Evolutionary conservation across 768 basidiomycete species (phyloP), one percentile per base, ranked within the genome.

Genomic region (Favolaschia claudopus): DNA sequence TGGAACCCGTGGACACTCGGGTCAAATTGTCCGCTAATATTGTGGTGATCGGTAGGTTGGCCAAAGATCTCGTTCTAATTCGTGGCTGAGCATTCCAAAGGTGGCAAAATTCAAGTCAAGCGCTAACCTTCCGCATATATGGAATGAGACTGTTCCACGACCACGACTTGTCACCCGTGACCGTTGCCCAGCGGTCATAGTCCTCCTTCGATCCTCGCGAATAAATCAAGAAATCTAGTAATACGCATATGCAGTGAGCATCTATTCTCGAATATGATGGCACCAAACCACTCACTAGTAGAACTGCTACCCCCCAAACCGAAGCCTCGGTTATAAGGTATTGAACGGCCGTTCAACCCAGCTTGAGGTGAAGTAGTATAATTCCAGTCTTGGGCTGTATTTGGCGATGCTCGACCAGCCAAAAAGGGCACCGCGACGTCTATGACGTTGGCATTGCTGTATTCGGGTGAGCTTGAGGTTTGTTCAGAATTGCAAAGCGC

Each of bases 1-100:
- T 28, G 31, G 31, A 45, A 61, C 22, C 70, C 67, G 37, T 76
- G 75, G 12, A 65, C 58, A 6, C 44, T 22, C 5, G 73, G 72
- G 43, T 67, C 46, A 39, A 68, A 64, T 45, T 74, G 61, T 20
- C 66, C 69, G 2, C 66, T 55, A 27, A 62, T 70, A 53, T 74
- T 67, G 57, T 73, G 75, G 39, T 60, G 22, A 45, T 76, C 74
- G 5, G 58, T 66, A 12, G 75, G 76, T 24, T 60, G 53, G 3
- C 55, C 57, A 25, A 67, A 66, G 6, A 40, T 43, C 52, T 76
- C 76, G 43, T 64, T 67, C 74, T 76, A n/a, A 6, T 13, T n/a
- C 14, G 7, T 25, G 6, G 6, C 10, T 34, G 17, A 37, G 31
- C 47, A 28, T 4, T 42, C 29, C 19, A 15, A 48, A 19, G 5